Conservation (phyloP, 2,329 filamentous ascomycete species). For the Teratosphaeriaceae sp. region DNA sequence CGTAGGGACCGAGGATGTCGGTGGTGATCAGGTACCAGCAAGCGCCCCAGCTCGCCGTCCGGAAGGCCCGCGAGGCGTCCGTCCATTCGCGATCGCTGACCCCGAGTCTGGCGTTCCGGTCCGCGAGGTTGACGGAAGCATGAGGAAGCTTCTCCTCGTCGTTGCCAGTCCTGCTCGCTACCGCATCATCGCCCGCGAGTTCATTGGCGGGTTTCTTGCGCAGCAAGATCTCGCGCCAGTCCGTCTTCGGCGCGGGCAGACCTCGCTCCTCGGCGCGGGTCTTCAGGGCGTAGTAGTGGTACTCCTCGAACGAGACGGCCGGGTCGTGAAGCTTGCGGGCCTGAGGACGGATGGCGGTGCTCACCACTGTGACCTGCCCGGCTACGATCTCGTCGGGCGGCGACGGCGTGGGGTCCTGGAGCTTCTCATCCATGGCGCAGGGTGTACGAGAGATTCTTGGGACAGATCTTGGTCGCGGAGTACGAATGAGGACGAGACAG, state of each 20-base stretch:
- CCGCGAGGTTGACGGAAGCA: slow-evolving; percentile 12
- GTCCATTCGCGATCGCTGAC: slow-evolving; percentile 10
- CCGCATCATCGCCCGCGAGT: slow-evolving; percentile 2
- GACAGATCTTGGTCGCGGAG: no score
- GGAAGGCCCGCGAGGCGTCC: slow-evolving; percentile 28
- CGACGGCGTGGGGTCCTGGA: background rate
- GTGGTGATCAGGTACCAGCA: slow-evolving; percentile 32
- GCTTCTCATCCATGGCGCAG: background rate
- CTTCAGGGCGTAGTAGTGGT: slow-evolving; percentile 20
- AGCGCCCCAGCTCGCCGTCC: slow-evolving; percentile 30
- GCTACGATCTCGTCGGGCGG: background rate
- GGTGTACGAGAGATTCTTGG: no score
- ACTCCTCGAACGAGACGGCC: slow-evolving; percentile 19
- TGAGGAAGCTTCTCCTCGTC: slow-evolving; percentile 5
- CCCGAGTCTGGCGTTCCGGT: slow-evolving; percentile 10
- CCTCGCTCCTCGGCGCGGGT: slow-evolving; percentile 17
- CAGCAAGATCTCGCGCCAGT: slow-evolving; percentile 13
- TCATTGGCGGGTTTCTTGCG: slow-evolving; percentile 12
- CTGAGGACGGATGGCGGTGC: slow-evolving; percentile 21
- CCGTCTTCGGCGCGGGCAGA: slow-evolving; percentile 11
- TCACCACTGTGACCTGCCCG: background rate
- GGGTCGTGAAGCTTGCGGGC: slow-evolving; percentile 23
- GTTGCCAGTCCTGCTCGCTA: background rate
- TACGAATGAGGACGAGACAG: no score
- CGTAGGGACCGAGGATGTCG: slow-evolving; percentile 34